Percentiles rank a stretch among this genome's conserved stretches.
These are phyloP conservation scores for Umbellularia californica DNA, from an alignment of 164 flowering plant genomes.

Conservation along the genomic window DNA sequence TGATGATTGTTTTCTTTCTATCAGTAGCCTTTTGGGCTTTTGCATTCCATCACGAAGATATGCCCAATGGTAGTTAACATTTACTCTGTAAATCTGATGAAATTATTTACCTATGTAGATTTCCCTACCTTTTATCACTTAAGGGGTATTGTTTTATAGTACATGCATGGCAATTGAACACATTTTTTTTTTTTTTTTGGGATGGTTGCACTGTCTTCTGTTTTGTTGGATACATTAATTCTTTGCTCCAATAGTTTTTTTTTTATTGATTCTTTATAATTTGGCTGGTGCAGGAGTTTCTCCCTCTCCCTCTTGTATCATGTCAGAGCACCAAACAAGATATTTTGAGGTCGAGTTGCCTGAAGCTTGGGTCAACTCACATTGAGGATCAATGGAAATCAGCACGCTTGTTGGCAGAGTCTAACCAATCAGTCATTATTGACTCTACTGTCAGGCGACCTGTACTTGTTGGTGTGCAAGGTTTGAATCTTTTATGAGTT, in stretches of 20 bases:
- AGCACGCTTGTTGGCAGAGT: slow-evolving; percentile 19
- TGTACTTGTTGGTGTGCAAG: slow-evolving; percentile 42
- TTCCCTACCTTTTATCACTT: neutral
- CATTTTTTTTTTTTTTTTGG: neutral
- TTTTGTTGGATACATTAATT: neutral
- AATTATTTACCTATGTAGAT: neutral
- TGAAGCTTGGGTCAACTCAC: slow-evolving; percentile 24
- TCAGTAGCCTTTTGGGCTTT: too few relatives aligned
- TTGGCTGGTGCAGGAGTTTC: slow-evolving; percentile 44
- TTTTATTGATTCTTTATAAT: neutral
- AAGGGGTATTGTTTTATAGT: neutral
- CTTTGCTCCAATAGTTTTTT: neutral
- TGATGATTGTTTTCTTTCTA: too few relatives aligned
- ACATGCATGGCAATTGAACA: neutral
- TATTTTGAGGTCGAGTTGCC: slow-evolving; percentile 19
- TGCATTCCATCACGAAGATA: neutral
- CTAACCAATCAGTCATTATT: slow-evolving; percentile 25
- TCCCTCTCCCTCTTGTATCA: slow-evolving; percentile 32
- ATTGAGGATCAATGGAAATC: slow-evolving; percentile 39
- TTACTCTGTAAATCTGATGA: neutral
- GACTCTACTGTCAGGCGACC: slow-evolving; percentile 30
- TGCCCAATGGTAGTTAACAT: neutral
- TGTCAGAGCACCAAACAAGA: slow-evolving; percentile 32
- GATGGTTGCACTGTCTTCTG: neutral
- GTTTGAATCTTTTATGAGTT: slow-evolving; percentile 21